A percentile compares a stretch with the other conserved stretches of the same genome.
These are phyloP conservation scores for Chondrostereum purpureum DNA, from an alignment of 1,284 basidiomycete genomes.

Conservation along the genomic window DNA sequence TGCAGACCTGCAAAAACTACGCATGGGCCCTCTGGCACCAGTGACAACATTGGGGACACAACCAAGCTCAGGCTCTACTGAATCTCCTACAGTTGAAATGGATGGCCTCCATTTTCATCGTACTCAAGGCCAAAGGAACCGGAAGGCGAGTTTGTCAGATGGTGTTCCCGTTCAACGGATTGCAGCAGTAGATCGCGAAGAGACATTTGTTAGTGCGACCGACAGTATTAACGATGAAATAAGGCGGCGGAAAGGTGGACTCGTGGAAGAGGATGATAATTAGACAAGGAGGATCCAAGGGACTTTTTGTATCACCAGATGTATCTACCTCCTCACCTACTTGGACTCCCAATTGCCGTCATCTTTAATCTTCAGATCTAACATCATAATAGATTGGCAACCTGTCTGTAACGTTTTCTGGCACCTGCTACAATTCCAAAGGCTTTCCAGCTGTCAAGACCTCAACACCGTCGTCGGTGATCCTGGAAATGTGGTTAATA, in stretches of 20 bases:
- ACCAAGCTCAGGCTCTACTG: conserved; percentile 8
- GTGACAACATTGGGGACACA: conserved; percentile 11
- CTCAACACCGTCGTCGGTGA: conserved; percentile 90
- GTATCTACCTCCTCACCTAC: too few relatives aligned
- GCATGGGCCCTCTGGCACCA: conserved; percentile 30
- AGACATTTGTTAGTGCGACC: conserved; percentile 50
- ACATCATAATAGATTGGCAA: neutral
- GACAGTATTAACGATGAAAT: conserved; percentile 61
- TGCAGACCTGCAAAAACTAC: conserved; percentile 70
- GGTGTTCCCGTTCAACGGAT: conserved; percentile 57
- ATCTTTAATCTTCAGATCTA: neutral
- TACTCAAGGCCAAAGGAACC: conserved; percentile 35
- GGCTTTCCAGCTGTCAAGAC: conserved; percentile 68
- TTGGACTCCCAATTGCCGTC: neutral
- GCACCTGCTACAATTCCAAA: conserved; percentile 28
- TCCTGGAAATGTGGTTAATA: conserved; percentile 38
- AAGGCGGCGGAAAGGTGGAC: conserved; percentile 25
- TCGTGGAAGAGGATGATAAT: conserved; percentile 7
- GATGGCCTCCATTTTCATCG: conserved; percentile 39
- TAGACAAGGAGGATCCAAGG: conserved; percentile 3
- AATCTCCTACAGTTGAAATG: conserved; percentile 19
- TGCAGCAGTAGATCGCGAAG: conserved; percentile 46
- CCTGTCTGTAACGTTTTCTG: too few relatives aligned
- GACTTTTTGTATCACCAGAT: conserved; percentile 5
- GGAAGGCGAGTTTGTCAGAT: conserved; percentile 59